phyloP scores from a whole-genome alignment of 331 rosid genomes.

The Pyracantha coccinea region DNA sequence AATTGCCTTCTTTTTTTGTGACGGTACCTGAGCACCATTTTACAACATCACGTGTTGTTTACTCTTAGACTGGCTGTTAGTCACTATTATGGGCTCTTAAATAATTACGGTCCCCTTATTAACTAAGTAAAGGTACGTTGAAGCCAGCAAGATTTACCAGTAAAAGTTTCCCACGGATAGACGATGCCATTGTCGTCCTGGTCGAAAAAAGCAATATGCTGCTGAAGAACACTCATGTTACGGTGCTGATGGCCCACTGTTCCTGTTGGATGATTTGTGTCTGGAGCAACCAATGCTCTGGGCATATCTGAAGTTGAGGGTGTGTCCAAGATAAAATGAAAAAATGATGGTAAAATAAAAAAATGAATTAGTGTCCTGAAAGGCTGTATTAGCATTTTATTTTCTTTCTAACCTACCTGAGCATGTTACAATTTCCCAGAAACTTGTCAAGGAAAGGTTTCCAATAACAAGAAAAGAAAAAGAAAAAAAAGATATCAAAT shows the following conservation, averaged over 20 bases:
- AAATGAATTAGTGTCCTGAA: neutral
- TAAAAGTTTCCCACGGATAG: constrained; percentile 87
- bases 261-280: constrained; percentile 59
- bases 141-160: constrained; percentile 23
- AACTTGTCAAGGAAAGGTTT: neutral
- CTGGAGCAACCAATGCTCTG: constrained; percentile 68
- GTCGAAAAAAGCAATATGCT: constrained; percentile 75
- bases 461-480: neutral
- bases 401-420: neutral
- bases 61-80: no score
- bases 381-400: neutral
- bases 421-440: neutral
- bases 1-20: neutral
- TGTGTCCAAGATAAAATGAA: neutral
- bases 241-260: constrained; percentile 47
- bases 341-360: no score
- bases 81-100: neutral
- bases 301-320: constrained; percentile 42
- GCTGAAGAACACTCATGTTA: constrained; percentile 74
- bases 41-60: no score
- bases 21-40: neutral
- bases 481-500: no score
- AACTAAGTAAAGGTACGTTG: neutral
- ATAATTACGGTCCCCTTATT: neutral
- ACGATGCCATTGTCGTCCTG: constrained; percentile 67